A percentile compares a stretch with the other conserved stretches of the same genome.
Conservation (phyloP, 2,329 filamentous ascomycete species). For the Hirsutella minnesotensis region DNA sequence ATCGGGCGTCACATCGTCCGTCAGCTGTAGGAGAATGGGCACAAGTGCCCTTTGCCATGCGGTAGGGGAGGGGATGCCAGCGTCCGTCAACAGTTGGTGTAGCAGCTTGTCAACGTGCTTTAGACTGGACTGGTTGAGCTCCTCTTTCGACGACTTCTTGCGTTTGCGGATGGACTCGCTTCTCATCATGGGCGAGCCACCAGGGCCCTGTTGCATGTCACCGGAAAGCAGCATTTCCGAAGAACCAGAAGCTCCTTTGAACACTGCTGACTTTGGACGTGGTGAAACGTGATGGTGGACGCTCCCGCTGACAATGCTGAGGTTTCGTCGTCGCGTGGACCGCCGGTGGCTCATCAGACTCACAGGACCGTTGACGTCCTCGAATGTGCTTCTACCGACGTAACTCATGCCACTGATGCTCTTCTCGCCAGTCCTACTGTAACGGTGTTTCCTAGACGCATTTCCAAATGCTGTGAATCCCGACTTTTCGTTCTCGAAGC, state of each 20-base stretch:
- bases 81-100: constrained; percentile 70
- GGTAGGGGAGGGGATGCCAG: constrained; percentile 55
- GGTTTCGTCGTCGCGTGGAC: constrained; percentile 61
- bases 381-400: constrained; percentile 51
- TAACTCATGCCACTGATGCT: constrained; percentile 60
- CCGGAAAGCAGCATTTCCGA: constrained; percentile 38
- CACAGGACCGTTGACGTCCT: constrained; percentile 46
- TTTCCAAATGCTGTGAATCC: constrained; percentile 63
- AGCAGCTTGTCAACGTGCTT: constrained; percentile 80
- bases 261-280: constrained; percentile 44
- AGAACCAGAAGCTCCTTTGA: constrained; percentile 42
- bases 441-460: constrained; percentile 62
- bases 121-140: constrained; percentile 78
- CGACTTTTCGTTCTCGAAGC: constrained; percentile 61
- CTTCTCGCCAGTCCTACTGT: constrained; percentile 57
- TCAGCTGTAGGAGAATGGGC: constrained; percentile 80
- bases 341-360: constrained; percentile 49
- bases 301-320: constrained; percentile 70
- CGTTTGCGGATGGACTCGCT: constrained; percentile 74
- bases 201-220: constrained; percentile 28
- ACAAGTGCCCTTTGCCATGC: constrained; percentile 87
- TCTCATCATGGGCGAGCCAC: constrained; percentile 46
- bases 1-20: constrained; percentile 89
- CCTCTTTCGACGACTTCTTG: constrained; percentile 61
- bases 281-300: constrained; percentile 61